Percentiles rank a stretch among this genome's conserved stretches.
phyloP scores from a whole-genome alignment of 257 asterid genomes.

The Nicotiana otophora region DNA sequence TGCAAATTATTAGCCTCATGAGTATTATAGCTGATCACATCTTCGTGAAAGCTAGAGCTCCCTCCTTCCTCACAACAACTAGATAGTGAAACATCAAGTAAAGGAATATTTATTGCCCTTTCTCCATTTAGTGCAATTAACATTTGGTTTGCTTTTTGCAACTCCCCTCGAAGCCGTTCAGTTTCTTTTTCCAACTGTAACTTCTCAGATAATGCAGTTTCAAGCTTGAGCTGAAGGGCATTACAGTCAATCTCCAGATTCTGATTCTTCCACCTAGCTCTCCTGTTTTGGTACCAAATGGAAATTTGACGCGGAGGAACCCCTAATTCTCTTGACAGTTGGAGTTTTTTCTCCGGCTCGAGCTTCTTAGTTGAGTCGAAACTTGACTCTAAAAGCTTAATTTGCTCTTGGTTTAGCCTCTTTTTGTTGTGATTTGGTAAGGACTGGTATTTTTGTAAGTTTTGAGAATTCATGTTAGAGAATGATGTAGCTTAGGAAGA shows the following conservation, averaged over 20 bases:
- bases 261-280: conserved; percentile 90
- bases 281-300: conserved; percentile 83
- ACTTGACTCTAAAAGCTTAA: conserved; percentile 62
- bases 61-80: conserved; percentile 54
- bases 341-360: conserved; percentile 64
- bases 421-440: conserved; percentile 33
- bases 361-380: conserved; percentile 68
- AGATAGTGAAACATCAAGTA: conserved; percentile 38
- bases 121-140: conserved; percentile 19
- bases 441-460: conserved; percentile 21
- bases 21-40: conserved; percentile 25
- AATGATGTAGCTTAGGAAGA: not conserved
- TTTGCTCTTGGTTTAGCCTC: conserved; percentile 63
- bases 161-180: conserved; percentile 43
- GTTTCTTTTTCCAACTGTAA: conserved; percentile 52
- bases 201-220: conserved; percentile 56
- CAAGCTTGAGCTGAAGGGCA: conserved; percentile 55
- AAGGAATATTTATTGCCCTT: conserved; percentile 11
- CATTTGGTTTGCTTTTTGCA: conserved; percentile 44
- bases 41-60: conserved; percentile 51
- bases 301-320: conserved; percentile 83
- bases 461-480: conserved; percentile 30
- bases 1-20: conserved; percentile 29
- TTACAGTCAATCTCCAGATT: conserved; percentile 57
- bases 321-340: conserved; percentile 61